Conservation (phyloP, 164 flowering plant genomes). For the Annona cherimola region DNA sequence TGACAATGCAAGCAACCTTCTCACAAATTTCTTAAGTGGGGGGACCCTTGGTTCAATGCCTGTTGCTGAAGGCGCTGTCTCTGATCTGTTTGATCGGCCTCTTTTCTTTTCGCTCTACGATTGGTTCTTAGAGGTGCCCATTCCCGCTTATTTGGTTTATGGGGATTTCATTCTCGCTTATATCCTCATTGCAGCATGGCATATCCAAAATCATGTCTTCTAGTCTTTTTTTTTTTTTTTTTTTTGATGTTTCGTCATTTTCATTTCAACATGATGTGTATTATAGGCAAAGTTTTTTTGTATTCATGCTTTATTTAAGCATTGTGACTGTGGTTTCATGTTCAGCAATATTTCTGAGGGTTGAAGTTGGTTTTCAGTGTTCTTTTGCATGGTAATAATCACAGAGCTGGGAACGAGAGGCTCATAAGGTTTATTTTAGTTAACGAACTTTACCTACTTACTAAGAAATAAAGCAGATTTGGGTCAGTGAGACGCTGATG, state of each 20-base stretch:
- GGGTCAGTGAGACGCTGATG: neutral
- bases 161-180: neutral
- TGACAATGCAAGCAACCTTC: constrained; percentile 91
- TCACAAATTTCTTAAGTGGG: constrained; percentile 84
- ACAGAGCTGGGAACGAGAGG: neutral
- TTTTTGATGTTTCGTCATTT: no score
- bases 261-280: neutral
- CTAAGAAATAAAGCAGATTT: neutral
- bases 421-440: neutral
- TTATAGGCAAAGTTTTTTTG: neutral
- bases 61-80: constrained; percentile 87
- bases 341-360: neutral
- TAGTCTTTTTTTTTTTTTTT: neutral
- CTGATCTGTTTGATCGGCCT: constrained; percentile 79
- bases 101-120: constrained; percentile 86
- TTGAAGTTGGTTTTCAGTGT: neutral
- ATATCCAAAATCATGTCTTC: neutral
- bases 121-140: constrained; percentile 85
- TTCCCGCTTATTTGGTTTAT: neutral
- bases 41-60: constrained; percentile 89
- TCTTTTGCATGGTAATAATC: neutral
- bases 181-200: neutral
- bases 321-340: neutral
- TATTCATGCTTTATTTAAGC: neutral
- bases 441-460: neutral